Conservation (phyloP, 169 alveolate genomes). For the Babesia ovis region DNA sequence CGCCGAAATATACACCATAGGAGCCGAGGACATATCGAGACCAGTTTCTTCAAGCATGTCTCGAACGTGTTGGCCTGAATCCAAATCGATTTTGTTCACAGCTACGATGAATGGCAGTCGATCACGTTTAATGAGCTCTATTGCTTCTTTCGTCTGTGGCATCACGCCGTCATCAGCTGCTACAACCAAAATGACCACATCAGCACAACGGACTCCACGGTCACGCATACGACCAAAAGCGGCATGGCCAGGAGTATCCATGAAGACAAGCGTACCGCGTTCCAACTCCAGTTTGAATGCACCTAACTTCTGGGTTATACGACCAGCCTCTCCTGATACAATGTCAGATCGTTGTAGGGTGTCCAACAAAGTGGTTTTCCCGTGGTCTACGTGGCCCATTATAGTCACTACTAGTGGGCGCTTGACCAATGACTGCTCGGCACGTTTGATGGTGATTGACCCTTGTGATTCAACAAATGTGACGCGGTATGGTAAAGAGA, state of each 20-base stretch:
- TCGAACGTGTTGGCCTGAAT: conserved; percentile 56
- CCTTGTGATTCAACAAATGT: conserved; percentile 13
- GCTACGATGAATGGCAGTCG: conserved; percentile 87
- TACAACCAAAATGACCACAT: conserved; percentile 90
- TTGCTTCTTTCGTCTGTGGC: conserved; percentile 91
- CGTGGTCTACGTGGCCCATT: conserved; percentile 98
- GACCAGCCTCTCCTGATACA: conserved; percentile 85
- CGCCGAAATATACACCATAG: conserved; percentile 88
- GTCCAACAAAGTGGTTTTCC: conserved; percentile 94
- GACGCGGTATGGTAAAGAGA: conserved; percentile 45
- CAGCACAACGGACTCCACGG: conserved; percentile 93
- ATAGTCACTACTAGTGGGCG: conserved; percentile 92
- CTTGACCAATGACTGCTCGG: conserved; percentile 79
- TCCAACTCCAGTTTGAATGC: conserved; percentile 87
- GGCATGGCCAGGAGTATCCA: conserved; percentile 97
- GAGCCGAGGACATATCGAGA: conserved; percentile 47
- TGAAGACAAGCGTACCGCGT: conserved; percentile 79
- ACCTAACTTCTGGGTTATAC: conserved; percentile 92
- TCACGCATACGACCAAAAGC: conserved; percentile 89
- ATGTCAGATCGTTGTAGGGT: conserved; percentile 71
- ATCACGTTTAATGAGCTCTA: conserved; percentile 75
- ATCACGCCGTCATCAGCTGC: conserved; percentile 93
- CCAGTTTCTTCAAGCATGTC: conserved; percentile 21
- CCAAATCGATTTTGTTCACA: conserved; percentile 87
- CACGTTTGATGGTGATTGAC: conserved; percentile 72